Base-by-base conservation (phyloP, 2,329 filamentous ascomycete species). In the Aspergillus versicolor region DNA sequence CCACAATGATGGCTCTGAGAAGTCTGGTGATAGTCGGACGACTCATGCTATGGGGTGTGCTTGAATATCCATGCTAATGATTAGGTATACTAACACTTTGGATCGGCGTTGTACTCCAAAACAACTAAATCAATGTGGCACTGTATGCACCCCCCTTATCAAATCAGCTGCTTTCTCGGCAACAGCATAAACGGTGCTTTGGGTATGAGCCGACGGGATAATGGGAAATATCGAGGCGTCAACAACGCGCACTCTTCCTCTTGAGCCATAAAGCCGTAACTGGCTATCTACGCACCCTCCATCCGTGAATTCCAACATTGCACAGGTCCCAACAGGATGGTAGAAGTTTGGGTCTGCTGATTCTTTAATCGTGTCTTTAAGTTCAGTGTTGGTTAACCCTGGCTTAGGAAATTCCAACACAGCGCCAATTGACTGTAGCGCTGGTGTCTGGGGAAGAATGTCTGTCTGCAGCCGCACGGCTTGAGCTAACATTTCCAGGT, bases 111-210 rank as follows among this genome's bases (percentile, higher is more conserved):
- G 7, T 27, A 27, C 24, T 27, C 24, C 24, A 27, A 27, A 27
- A 27, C 7, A 24, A 24, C 24, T 27, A 8, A 27, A 27, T 27
- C 24, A 27, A 27, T 27, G 24, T 27, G 24, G 24, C 24, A 27
- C 24, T 27, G 24, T 27, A 27, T 27, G 24, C 8, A 27, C 2
- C 24, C 24, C 24, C 22, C 45, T 37, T 17, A 48, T 38, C 11
- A 48, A 6, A 38, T 38, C 50, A 4, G 50, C 50, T 12, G 41
- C 50, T 27, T 52, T 52, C 50, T 52, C 50, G 6, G 50, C 50
- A 24, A 52, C 50, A 4, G 50, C 50, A 32, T 52, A 52, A 12
- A 52, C 50, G 8, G 50, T 52, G 6, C 50, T 52, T 40, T 52
- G 50, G 3, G 27, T 44, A 45, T 45, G 50, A 3, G 50, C 22